These are phyloP conservation scores for Calocybe indica DNA, from an alignment of 768 basidiomycete genomes.

Conservation along the genomic window DNA sequence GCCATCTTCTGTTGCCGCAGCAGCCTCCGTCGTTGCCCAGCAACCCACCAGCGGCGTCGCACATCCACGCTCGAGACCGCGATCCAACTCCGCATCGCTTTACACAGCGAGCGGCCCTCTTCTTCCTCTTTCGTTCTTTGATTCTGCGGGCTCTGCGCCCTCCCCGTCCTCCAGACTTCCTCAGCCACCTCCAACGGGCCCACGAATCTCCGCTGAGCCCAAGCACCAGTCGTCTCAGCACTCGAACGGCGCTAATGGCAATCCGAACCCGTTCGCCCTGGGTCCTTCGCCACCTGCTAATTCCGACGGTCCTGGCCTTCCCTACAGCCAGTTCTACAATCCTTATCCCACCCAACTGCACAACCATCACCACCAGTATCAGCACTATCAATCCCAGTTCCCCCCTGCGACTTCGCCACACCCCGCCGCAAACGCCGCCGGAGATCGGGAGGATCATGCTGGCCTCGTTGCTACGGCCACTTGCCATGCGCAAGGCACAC, in stretches of 20 bases:
- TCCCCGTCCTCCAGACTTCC: conserved; percentile 1
- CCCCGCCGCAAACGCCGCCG: background rate
- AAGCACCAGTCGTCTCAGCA: background rate
- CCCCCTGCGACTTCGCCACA: background rate
- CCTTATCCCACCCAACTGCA: background rate
- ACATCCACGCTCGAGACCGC: background rate
- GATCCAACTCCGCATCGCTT: conserved; percentile 1
- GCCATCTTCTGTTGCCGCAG: background rate
- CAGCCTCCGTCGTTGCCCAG: no score
- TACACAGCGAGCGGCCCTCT: background rate
- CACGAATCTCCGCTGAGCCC: background rate
- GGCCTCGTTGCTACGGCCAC: no score
- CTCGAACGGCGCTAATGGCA: background rate
- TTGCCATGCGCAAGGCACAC: no score
- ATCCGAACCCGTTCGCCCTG: conserved; percentile 1
- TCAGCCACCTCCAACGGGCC: background rate
- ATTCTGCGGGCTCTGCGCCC: background rate
- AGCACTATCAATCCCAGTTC: background rate
- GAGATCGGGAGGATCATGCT: no score
- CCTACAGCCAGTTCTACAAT: no score
- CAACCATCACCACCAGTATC: background rate
- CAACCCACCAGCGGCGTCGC: background rate
- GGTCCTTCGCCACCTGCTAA: background rate
- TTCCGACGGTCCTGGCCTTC: background rate
- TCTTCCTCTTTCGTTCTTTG: background rate